Evolutionary conservation across 371 early-diverging fungal species (phyloP), one percentile per base, ranked within the genome.

Genomic region (Apophysomyces variabilis): DNA sequence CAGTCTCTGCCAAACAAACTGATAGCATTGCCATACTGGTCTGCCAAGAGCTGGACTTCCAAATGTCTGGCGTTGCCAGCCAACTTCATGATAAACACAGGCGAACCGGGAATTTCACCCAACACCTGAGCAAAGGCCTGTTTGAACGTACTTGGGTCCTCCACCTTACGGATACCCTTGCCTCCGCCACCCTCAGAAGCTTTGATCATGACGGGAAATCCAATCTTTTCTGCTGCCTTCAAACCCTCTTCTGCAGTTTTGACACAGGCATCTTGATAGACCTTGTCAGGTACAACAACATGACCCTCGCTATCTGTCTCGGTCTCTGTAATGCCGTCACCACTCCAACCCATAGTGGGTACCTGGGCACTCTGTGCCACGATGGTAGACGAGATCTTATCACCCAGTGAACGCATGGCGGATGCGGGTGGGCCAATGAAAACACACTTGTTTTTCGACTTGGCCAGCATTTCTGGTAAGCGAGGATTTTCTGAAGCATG

Each of bases 141-240:
- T n/a, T 80, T 74, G 74, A 99, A 96, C 62, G 84, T 77, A 14
- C 82, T 79, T 38, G 85, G 84, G 60, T 85, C 84, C 39, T 92
- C 86, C 13, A 97, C 97, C 80, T 92, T 93, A 67, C 98, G 92
- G 67, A 99, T 99, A 72, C 99, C 99, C 83, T 99, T 99, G 63
- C 99, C 99, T 68, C 99, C 99, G 64, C 99, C 99, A 73, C 99
- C 99, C 82, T 98, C 97, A 11, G 95, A 95, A n/a, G 98, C 99
- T 82, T 99, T 99, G 79, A 99, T 94, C 98, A 99, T 98, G 71
- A 99, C 87, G 12, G 99, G 99, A 79, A 91, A 99, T 3, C 97
- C 98, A 57, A 98, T 95, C 69, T 89, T 84, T 62, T 89, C 87
- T 5, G 97, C 96, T 66, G 92, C 90, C 38, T 74, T 70, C 45